Base-by-base conservation (phyloP, 345 rosid genomes). In the Aethionema arabicum region DNA sequence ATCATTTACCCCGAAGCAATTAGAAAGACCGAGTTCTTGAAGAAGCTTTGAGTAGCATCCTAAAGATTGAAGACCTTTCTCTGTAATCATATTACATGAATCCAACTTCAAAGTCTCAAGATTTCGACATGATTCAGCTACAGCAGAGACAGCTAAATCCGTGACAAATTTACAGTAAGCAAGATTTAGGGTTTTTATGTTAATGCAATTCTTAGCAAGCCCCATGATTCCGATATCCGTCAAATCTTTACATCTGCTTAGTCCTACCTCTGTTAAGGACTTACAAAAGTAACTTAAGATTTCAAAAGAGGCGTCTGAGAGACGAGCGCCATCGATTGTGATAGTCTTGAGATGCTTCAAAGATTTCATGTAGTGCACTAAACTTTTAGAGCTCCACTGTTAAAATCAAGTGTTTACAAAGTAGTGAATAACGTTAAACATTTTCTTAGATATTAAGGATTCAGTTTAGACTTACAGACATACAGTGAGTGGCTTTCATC, bases 21-120 rank as follows among this genome's bases (percentile, higher is more conserved):
- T 96, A 0, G 98, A 89, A 57, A 92, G 90, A 77, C 89, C 98
- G 57, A 92, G 80, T 71, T 89, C 96, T 75, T 82, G 74, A 36
- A 92, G 90, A 41, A 47, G 74, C 59, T 53, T 61, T 58, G 89
- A 86, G 78, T 31, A 68, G 3, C 75, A 78, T 60, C 95, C 95
- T 9, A 92, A 79, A 55, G 77, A 78, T 43, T 74, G 73, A 57
- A 92, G 84, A 77, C 95, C 79, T 78, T 78, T 89, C 53, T 89
- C 93, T 0, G 95, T 82, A 74, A 92, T 80, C 86, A 76, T 70
- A 79, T 76, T 74, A 74, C 98, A 92, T 45, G 95, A 80, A 77
- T 92, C 98, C 36, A 92, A 32, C 83, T 80, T 85, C 46, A 89
- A 76, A 77, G 80, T 81, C 60, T 67, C 74, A n/a, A 92, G 85